Percentiles rank a stretch among this genome's conserved stretches.
These are phyloP conservation scores for Neocatenulostroma microsporum DNA, from an alignment of 2,329 filamentous ascomycete genomes.

Conservation along the genomic window DNA sequence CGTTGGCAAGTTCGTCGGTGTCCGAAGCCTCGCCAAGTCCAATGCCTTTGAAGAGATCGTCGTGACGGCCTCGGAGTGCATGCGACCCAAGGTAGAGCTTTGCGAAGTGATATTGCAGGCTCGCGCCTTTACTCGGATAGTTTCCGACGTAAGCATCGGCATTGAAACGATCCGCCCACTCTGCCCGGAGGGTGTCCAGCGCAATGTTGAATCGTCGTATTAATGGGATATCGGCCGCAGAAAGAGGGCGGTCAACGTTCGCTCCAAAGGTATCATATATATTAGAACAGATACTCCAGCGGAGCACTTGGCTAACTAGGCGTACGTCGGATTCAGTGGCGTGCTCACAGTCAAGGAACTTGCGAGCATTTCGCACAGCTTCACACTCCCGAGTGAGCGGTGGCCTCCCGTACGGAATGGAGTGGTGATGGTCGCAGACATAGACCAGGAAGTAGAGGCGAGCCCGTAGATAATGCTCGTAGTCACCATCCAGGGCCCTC, in stretches of 20 bases:
- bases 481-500: slow-evolving; percentile 18
- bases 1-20: background rate
- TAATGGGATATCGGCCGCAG: too few relatives aligned
- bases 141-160: background rate
- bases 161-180: background rate
- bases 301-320: slow-evolving; percentile 6
- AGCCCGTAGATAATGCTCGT: slow-evolving; percentile 20
- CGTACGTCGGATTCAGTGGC: slow-evolving; percentile 12
- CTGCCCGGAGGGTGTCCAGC: background rate
- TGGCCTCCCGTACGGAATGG: slow-evolving; percentile 24
- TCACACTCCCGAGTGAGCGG: slow-evolving; percentile 24
- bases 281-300: slow-evolving; percentile 10
- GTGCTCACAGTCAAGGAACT: slow-evolving; percentile 20
- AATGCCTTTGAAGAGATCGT: background rate
- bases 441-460: slow-evolving; percentile 27
- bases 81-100: slow-evolving; percentile 8
- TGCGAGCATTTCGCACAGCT: slow-evolving; percentile 16
- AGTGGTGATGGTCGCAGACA: slow-evolving; percentile 28
- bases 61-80: slow-evolving; percentile 1
- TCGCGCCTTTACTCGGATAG: background rate
- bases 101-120: slow-evolving; percentile 4
- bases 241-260: too few relatives aligned
- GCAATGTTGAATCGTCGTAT: background rate
- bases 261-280: slow-evolving; percentile 15
- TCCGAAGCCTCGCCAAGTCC: background rate